These are phyloP conservation scores for Coemansia sp. DNA, from an alignment of 192 early-diverging fungal genomes.

Conservation along the genomic window DNA sequence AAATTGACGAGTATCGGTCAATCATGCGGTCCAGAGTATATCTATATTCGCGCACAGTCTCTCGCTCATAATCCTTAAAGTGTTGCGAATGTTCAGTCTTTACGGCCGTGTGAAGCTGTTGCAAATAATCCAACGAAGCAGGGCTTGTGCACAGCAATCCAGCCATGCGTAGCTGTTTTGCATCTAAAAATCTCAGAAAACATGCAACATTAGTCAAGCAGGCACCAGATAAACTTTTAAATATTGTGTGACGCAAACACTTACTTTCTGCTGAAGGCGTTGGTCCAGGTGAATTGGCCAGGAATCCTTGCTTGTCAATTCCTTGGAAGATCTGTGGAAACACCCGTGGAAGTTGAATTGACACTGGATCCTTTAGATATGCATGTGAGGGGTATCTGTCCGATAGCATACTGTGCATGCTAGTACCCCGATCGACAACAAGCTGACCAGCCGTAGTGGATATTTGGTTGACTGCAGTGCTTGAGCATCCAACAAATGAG, in stretches of 20 bases:
- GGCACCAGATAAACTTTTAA: no score
- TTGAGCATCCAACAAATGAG: conserved; percentile 26
- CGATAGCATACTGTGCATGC: conserved; percentile 14
- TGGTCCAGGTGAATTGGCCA: background rate
- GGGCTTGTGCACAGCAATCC: conserved; percentile 36
- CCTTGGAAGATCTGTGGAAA: conserved; percentile 33
- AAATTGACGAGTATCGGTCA: conserved; percentile 30
- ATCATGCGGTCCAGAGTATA: conserved; percentile 28
- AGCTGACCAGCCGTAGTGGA: conserved; percentile 22
- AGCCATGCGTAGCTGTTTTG: conserved; percentile 14
- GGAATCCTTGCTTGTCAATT: conserved; percentile 2
- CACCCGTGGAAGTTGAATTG: conserved; percentile 17
- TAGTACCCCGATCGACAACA: conserved; percentile 41
- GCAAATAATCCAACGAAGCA: conserved; percentile 22
- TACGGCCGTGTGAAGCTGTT: conserved; percentile 26
- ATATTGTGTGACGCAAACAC: background rate
- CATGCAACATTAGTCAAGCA: background rate
- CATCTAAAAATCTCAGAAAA: background rate
- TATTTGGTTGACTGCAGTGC: background rate
- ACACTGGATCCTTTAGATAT: background rate
- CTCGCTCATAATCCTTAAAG: conserved; percentile 49
- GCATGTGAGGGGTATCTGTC: conserved; percentile 6
- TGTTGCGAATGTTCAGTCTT: conserved; percentile 22
- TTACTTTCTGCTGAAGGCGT: background rate
- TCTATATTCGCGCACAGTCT: conserved; percentile 27